These are phyloP conservation scores for Claviceps pusilla DNA, from an alignment of 2,329 filamentous ascomycete genomes.

Conservation along the genomic window DNA sequence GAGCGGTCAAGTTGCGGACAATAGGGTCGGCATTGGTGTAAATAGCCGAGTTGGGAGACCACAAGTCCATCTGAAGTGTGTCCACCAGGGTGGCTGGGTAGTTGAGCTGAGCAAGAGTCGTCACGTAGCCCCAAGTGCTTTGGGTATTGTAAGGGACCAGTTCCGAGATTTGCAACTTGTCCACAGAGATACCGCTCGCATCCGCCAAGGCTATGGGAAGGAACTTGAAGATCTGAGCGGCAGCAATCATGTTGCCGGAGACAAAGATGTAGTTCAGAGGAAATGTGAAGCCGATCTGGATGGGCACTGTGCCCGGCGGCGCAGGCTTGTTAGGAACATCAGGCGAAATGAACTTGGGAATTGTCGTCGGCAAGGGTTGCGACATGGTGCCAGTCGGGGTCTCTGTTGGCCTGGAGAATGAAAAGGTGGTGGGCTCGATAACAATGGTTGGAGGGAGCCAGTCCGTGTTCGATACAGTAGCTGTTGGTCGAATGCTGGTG, in stretches of 20 bases:
- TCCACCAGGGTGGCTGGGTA: slow-evolving; percentile 59
- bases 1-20: slow-evolving; percentile 56
- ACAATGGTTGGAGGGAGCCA: slow-evolving; percentile 49
- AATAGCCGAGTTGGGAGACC: slow-evolving; percentile 54
- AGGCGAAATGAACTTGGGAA: slow-evolving; percentile 66
- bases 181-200: slow-evolving; percentile 39
- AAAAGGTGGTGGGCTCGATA: slow-evolving; percentile 31
- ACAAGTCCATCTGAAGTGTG: slow-evolving; percentile 52
- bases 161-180: slow-evolving; percentile 50
- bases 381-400: slow-evolving; percentile 26
- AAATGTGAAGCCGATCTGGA: slow-evolving; percentile 75
- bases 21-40: slow-evolving; percentile 56
- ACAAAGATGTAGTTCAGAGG: slow-evolving; percentile 77
- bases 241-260: slow-evolving; percentile 52
- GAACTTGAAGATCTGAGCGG: slow-evolving; percentile 70
- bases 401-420: slow-evolving; percentile 16
- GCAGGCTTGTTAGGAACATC: slow-evolving; percentile 35
- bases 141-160: slow-evolving; percentile 66
- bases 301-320: slow-evolving; percentile 51
- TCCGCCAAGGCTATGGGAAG: slow-evolving; percentile 57
- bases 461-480: slow-evolving; percentile 27
- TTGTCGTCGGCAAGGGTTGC: slow-evolving; percentile 44
- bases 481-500: slow-evolving; percentile 28
- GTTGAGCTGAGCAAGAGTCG: slow-evolving; percentile 54
- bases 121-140: slow-evolving; percentile 57